Conservation (phyloP, 345 rosid species). For the Ceriops decandra region DNA sequence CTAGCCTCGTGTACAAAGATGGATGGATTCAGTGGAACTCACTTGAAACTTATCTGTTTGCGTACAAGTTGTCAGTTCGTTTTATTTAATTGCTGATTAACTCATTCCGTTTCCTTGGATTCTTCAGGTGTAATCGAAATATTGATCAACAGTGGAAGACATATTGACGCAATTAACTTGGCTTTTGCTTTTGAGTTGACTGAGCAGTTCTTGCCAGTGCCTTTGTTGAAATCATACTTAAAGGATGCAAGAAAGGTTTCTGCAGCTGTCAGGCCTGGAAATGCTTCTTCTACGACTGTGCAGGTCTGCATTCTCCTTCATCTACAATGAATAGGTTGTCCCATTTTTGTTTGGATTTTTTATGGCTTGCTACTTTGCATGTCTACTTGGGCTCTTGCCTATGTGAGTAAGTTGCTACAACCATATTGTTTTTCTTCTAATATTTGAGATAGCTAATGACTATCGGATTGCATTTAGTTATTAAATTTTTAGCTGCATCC, state of each 20-base stretch:
- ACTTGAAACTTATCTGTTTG: slow-evolving; percentile 4
- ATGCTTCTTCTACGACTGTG: slow-evolving; percentile 42
- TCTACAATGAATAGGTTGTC: background rate
- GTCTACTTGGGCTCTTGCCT: background rate
- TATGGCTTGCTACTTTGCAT: background rate
- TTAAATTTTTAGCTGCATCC: too few relatives aligned
- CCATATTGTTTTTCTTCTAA: background rate
- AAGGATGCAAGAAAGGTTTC: slow-evolving; percentile 70
- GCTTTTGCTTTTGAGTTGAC: slow-evolving; percentile 94
- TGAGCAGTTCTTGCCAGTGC: slow-evolving; percentile 74
- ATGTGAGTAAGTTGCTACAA: background rate
- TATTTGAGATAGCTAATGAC: background rate
- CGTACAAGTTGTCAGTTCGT: background rate
- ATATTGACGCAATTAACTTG: slow-evolving; percentile 93
- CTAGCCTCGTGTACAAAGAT: background rate
- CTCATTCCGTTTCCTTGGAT: slow-evolving; percentile 9
- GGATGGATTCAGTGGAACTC: background rate
- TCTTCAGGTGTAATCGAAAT: slow-evolving; percentile 79
- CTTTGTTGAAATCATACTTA: slow-evolving; percentile 75
- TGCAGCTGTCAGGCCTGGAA: slow-evolving; percentile 61
- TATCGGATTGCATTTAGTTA: too few relatives aligned
- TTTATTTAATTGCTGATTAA: background rate
- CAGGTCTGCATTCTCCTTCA: slow-evolving; percentile 44
- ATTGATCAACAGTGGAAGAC: slow-evolving; percentile 80
- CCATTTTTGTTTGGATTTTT: background rate